Evolutionary conservation across 805 yeast genomes (phyloP).

Genomic region (Wickerhamiella qilinensis): DNA sequence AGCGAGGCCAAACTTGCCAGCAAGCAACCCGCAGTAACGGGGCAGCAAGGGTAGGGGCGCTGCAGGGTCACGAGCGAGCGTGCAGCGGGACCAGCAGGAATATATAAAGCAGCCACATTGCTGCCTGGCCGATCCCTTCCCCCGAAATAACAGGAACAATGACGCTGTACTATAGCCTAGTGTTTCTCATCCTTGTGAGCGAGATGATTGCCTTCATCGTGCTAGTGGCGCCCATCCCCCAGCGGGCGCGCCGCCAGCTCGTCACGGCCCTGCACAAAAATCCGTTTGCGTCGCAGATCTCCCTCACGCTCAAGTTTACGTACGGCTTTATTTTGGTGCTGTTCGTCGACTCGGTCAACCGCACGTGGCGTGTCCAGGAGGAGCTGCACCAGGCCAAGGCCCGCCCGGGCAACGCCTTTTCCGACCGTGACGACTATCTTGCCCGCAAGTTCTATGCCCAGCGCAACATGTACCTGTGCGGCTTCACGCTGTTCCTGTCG

Average conservation of each 20-base stretch:
- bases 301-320: conserved; percentile 63
- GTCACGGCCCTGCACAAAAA: conserved; percentile 49
- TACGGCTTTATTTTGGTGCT: conserved; percentile 70
- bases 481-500: conserved; percentile 83
- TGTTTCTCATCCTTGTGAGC: conserved; percentile 56
- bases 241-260: conserved; percentile 50
- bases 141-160: too few relatives aligned
- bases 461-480: conserved; percentile 90
- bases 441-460: conserved; percentile 91
- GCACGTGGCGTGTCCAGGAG: conserved; percentile 48
- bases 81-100: too few relatives aligned
- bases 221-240: conserved; percentile 76
- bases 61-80: too few relatives aligned
- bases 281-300: conserved; percentile 53
- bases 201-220: conserved; percentile 71
- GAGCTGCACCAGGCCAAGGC: conserved; percentile 32
- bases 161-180: conserved; percentile 30
- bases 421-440: conserved; percentile 66
- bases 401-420: conserved; percentile 22
- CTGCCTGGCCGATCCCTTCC: too few relatives aligned
- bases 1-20: too few relatives aligned
- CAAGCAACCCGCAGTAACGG: too few relatives aligned
- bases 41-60: too few relatives aligned
- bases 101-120: too few relatives aligned
- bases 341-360: conserved; percentile 76